Conservation (phyloP, 306 rosid genomes). For the Trifolium dubium region DNA sequence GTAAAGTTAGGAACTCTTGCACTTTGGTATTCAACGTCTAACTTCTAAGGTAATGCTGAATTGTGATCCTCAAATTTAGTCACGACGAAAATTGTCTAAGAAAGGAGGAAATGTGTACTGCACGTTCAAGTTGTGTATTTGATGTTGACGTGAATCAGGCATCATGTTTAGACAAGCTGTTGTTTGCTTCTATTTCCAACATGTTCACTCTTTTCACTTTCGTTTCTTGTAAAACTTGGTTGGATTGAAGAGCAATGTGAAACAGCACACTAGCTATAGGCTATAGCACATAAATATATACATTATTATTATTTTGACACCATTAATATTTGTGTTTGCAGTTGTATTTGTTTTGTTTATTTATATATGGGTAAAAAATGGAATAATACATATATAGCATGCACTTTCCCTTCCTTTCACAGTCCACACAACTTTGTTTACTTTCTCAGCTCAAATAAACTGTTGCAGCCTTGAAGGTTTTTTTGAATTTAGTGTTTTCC, state of each 20-base stretch:
- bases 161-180: neutral
- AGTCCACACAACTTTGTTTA: no score
- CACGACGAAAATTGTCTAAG: neutral
- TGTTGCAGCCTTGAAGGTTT: no score
- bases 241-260: slow-evolving; percentile 2
- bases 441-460: no score
- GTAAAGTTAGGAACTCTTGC: neutral
- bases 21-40: neutral
- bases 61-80: neutral
- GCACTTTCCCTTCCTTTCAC: no score
- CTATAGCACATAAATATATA: no score
- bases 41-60: neutral
- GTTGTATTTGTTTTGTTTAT: no score
- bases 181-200: neutral
- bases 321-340: no score
- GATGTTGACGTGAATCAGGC: neutral
- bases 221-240: neutral
- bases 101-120: neutral
- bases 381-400: no score
- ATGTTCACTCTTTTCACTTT: neutral
- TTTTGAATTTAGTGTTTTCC: no score
- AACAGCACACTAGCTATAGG: neutral
- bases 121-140: neutral
- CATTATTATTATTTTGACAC: no score
- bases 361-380: no score